Evolutionary conservation across 2,329 filamentous ascomycete species (phyloP), one percentile per base, ranked within the genome.

Genomic region (Hortaea sp.): DNA sequence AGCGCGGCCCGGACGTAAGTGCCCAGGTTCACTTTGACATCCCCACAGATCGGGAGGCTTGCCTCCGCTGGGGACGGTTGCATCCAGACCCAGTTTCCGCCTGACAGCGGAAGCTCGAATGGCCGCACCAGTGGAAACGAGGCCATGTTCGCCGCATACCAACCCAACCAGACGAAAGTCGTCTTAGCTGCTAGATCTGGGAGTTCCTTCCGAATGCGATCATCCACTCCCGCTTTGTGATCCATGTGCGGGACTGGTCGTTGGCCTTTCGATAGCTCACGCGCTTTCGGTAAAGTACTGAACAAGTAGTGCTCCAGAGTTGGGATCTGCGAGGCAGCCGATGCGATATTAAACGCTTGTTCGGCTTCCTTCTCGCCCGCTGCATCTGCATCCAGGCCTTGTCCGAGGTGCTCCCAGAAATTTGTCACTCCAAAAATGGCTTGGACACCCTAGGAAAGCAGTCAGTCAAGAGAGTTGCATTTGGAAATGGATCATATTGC

Each of bases 161-260:
- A 45, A 11, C 48, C 55, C 30, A 54, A 43, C 49, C 50, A 53
- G 20, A 57, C 38, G 29, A 56, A 55, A 7, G 47, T 52, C 12
- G 54, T 55, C 44, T 53, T 57, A 27, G 39, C 37, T 4, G 48
- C 46, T 12, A 58, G 41, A 11, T 47, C 47, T 11, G 51, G 51
- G 5, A 52, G 32, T 30, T 41, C 29, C 4, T 45, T 31, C 13
- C 37, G 32, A 47, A 55, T 53, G 12, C 50, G 47, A n/a, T 53
- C 51, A 12, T 48, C 47, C n/a, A 50, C 54, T 11, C 42, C 38
- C 31, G 49, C 49, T 47, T 58, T 58, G 40, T 47, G 32, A 32
- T 47, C 45, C 45, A 47, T 47, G 31, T 47, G 45, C n/a, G 45
- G 39, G 29, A 47, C 45, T 7, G 39, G 39, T 2, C 41, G 45